Conservation (phyloP, 2,329 filamentous ascomycete species). For the Hypoxylon sp. region DNA sequence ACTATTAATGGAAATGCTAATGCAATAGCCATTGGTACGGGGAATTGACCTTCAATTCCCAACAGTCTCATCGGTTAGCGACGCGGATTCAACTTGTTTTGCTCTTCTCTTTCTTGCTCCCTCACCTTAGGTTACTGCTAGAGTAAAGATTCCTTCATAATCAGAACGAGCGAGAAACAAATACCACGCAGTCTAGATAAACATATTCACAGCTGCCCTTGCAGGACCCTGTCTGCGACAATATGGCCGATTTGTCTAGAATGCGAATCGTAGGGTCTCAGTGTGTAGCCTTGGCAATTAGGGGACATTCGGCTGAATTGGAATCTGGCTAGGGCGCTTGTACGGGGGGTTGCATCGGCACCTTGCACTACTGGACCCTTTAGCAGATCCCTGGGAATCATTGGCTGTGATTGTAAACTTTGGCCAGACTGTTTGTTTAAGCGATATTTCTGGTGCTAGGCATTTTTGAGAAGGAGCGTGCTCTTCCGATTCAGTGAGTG, state of each 20-base stretch:
- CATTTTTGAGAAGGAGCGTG: slow-evolving; percentile 13
- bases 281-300: slow-evolving; percentile 43
- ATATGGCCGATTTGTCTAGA: slow-evolving; percentile 12
- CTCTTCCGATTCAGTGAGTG: slow-evolving; percentile 15
- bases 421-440: slow-evolving; percentile 16
- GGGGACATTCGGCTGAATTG: slow-evolving; percentile 47
- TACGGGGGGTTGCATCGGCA: slow-evolving; percentile 30
- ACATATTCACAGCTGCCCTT: slow-evolving; percentile 13
- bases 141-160: slow-evolving; percentile 24
- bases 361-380: slow-evolving; percentile 4
- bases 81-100: slow-evolving; percentile 9
- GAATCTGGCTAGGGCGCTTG: slow-evolving; percentile 20
- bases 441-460: slow-evolving; percentile 14
- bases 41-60: slow-evolving; percentile 17
- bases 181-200: slow-evolving; percentile 26
- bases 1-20: slow-evolving; percentile 22
- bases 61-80: slow-evolving; percentile 28
- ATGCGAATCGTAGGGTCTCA: slow-evolving; percentile 22
- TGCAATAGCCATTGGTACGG: slow-evolving; percentile 34
- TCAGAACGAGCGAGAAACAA: slow-evolving; percentile 19
- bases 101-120: slow-evolving; percentile 17
- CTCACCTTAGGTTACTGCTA: slow-evolving; percentile 31
- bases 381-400: slow-evolving; percentile 16
- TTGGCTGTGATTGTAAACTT: slow-evolving; percentile 5
- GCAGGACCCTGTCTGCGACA: slow-evolving; percentile 1